A percentile compares a stretch with the other conserved stretches of the same genome.
Conservation (phyloP, 2,329 filamentous ascomycete genomes). For the Beauveria sp. region DNA sequence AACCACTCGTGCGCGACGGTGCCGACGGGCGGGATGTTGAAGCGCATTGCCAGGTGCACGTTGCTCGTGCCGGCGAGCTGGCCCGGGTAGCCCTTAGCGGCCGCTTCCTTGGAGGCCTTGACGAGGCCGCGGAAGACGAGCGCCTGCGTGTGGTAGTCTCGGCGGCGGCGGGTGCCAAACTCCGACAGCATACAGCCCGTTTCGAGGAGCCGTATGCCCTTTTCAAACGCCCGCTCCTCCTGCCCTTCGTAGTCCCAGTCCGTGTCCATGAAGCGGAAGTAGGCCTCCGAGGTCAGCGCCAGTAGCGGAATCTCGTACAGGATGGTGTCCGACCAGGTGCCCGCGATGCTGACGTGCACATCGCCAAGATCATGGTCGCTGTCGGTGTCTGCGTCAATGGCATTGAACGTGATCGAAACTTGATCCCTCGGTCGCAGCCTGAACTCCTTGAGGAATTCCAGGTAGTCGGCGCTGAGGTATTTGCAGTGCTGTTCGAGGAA, state of each 20-base stretch:
- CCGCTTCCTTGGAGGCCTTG: slow-evolving; percentile 64
- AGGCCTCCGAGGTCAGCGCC: slow-evolving; percentile 87
- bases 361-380: slow-evolving; percentile 63
- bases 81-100: slow-evolving; percentile 57
- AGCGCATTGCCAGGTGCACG: slow-evolving; percentile 93
- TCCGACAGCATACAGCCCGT: slow-evolving; percentile 86
- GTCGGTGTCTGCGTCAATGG: slow-evolving; percentile 48
- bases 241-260: slow-evolving; percentile 89
- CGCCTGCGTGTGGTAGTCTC: slow-evolving; percentile 93
- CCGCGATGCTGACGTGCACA: slow-evolving; percentile 67
- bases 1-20: slow-evolving; percentile 97
- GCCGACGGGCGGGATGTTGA: slow-evolving; percentile 74
- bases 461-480: slow-evolving; percentile 71
- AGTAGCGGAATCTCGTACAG: slow-evolving; percentile 95
- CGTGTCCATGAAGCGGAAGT: slow-evolving; percentile 91
- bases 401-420: slow-evolving; percentile 60
- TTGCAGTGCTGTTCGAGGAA: slow-evolving; percentile 74
- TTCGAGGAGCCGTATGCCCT: slow-evolving; percentile 70
- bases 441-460: slow-evolving; percentile 76
- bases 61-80: slow-evolving; percentile 87
- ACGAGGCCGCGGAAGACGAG: slow-evolving; percentile 83
- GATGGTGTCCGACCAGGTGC: slow-evolving; percentile 89
- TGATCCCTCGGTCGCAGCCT: slow-evolving; percentile 75
- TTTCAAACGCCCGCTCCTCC: slow-evolving; percentile 73
- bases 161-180: slow-evolving; percentile 80